A percentile compares a stretch with the other conserved stretches of the same genome.
Conservation (phyloP, 768 basidiomycete genomes). For the Ephemerocybe angulata region DNA sequence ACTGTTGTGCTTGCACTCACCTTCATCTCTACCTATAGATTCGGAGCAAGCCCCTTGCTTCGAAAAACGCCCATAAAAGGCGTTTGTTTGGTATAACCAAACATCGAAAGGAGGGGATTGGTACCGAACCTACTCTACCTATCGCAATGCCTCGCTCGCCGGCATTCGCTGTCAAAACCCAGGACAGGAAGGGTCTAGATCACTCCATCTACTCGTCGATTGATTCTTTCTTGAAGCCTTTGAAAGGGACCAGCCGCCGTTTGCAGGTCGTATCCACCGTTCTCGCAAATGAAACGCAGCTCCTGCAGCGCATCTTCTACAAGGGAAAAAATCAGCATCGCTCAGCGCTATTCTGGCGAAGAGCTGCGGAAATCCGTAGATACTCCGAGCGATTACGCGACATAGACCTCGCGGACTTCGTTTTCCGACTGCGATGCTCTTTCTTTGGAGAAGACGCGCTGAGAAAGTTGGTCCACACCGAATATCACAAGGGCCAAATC, state of each 20-base stretch:
- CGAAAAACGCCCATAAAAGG: too few relatives aligned
- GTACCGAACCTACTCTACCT: too few relatives aligned
- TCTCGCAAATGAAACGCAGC: constrained; percentile 49
- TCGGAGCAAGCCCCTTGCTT: too few relatives aligned
- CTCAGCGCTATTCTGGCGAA: constrained; percentile 66
- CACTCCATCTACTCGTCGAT: constrained; percentile 34
- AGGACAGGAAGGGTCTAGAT: constrained; percentile 23
- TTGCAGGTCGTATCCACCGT: constrained; percentile 42
- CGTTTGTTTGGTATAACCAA: too few relatives aligned
- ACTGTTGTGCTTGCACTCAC: neutral
- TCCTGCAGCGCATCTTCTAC: constrained; percentile 69
- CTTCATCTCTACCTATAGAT: too few relatives aligned
- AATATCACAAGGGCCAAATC: too few relatives aligned
- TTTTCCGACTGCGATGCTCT: constrained; percentile 39
- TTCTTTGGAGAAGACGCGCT: constrained; percentile 45
- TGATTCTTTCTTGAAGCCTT: constrained; percentile 57
- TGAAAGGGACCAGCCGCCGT: constrained; percentile 53
- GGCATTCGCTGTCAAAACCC: constrained; percentile 7
- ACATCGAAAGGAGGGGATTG: too few relatives aligned
- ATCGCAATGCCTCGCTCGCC: neutral
- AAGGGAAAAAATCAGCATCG: constrained; percentile 80
- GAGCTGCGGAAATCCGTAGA: constrained; percentile 57
- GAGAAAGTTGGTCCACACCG: constrained; percentile 33
- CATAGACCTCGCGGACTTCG: constrained; percentile 25
- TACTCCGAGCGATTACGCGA: constrained; percentile 38